A percentile compares a stretch with the other conserved stretches of the same genome.
phyloP scores from a whole-genome alignment of 1,139 yeast species.

The Kodamaea alishanica region DNA sequence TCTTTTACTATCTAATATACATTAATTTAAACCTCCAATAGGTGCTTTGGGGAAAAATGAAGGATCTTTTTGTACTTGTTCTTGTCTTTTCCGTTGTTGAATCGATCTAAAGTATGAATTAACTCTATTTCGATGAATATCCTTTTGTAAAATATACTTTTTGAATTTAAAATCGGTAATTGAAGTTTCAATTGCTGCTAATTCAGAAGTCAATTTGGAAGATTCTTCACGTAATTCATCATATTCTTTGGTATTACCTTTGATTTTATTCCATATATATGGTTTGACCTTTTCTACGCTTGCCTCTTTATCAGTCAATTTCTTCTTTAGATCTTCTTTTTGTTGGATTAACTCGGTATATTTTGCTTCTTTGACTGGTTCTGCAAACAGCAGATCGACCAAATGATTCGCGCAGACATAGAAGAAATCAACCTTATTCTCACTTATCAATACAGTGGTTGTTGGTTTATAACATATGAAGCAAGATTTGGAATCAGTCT shows the following conservation, averaged over 20 bases:
- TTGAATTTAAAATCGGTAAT: slow-evolving; percentile 36
- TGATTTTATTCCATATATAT: slow-evolving; percentile 30
- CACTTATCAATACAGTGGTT: slow-evolving; percentile 54
- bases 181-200: slow-evolving; percentile 9
- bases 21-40: slow-evolving; percentile 10
- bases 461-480: slow-evolving; percentile 66
- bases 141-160: slow-evolving; percentile 47
- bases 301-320: slow-evolving; percentile 32
- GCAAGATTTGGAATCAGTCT: slow-evolving; percentile 56
- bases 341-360: slow-evolving; percentile 42
- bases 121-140: slow-evolving; percentile 52
- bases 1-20: neutral
- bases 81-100: slow-evolving; percentile 34
- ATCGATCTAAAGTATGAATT: slow-evolving; percentile 39
- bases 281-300: slow-evolving; percentile 31
- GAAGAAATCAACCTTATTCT: slow-evolving; percentile 56
- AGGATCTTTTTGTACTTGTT: slow-evolving; percentile 36
- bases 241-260: slow-evolving; percentile 18
- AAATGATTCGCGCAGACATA: slow-evolving; percentile 67
- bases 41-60: slow-evolving; percentile 60
- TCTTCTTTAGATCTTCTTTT: slow-evolving; percentile 35
- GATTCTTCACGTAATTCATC: slow-evolving; percentile 20
- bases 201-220: slow-evolving; percentile 8
- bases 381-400: slow-evolving; percentile 59
- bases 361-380: slow-evolving; percentile 45